These are phyloP conservation scores for Lecanicillium sp. DNA, from an alignment of 2,329 filamentous ascomycete genomes.

Conservation along the genomic window DNA sequence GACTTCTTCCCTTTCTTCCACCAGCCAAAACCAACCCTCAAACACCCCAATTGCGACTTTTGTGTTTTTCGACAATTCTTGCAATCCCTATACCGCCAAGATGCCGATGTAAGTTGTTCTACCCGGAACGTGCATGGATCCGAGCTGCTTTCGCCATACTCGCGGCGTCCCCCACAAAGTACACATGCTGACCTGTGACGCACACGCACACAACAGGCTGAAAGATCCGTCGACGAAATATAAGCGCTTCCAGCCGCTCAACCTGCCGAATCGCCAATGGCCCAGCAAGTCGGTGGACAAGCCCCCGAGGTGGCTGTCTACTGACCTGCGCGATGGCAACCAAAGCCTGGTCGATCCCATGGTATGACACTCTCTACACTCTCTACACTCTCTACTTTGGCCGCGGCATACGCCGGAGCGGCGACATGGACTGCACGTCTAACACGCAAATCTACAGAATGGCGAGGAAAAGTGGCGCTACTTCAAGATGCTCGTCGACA, in stretches of 20 bases:
- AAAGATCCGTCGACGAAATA: conserved; percentile 73
- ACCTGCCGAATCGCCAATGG: conserved; percentile 72
- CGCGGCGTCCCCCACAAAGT: background rate
- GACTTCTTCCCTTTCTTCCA: too few relatives aligned
- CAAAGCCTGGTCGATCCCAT: conserved; percentile 90
- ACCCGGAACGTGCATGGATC: conserved; percentile 7
- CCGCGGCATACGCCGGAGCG: too few relatives aligned
- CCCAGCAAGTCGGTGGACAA: conserved; percentile 75
- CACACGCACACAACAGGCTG: conserved; percentile 41
- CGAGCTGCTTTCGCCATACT: conserved; percentile 1
- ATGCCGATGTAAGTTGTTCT: conserved; percentile 8
- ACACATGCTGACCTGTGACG: background rate
- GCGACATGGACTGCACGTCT: too few relatives aligned
- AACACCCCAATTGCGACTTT: too few relatives aligned
- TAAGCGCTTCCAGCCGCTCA: conserved; percentile 50
- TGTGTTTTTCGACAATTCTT: too few relatives aligned
- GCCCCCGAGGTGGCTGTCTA: conserved; percentile 84
- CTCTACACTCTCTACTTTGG: background rate
- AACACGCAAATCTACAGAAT: conserved; percentile 45
- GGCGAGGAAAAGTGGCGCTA: conserved; percentile 92
- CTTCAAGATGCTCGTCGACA: conserved; percentile 86
- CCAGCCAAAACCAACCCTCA: too few relatives aligned
- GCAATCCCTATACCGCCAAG: conserved; percentile 2
- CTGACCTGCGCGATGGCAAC: conserved; percentile 80
- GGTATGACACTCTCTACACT: conserved; percentile 39